Evolutionary conservation across 331 rosid species (phyloP).

Genomic region (Cydonia oblonga): DNA sequence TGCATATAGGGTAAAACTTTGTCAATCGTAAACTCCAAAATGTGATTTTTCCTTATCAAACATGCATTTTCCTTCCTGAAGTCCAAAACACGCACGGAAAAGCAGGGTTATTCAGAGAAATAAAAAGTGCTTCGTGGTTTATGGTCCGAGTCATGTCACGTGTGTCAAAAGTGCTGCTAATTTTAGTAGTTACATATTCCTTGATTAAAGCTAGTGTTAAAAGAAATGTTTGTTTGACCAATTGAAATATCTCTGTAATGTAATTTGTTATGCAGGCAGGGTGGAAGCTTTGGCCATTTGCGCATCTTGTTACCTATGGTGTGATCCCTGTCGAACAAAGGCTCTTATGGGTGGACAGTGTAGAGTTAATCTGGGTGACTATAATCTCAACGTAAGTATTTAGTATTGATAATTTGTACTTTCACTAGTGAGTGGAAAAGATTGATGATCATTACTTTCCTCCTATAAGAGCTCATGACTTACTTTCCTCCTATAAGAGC

Average conservation of each 20-base stretch:
- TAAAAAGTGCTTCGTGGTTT: not conserved
- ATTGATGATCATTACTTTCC: not conserved
- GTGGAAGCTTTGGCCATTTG: conserved; percentile 99
- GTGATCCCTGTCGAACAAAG: conserved; percentile 89
- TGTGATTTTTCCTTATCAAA: not conserved
- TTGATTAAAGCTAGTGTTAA: not conserved
- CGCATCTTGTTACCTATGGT: conserved; percentile 90
- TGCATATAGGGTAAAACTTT: not conserved
- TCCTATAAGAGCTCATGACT: not conserved
- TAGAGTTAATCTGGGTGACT: conserved; percentile 94
- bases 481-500: not conserved
- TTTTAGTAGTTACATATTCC: not conserved
- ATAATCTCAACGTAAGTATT: conserved; percentile 82
- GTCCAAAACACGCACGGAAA: not conserved
- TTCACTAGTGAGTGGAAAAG: not conserved
- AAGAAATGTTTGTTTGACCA: not conserved
- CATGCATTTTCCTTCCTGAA: not conserved
- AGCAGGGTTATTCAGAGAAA: not conserved
- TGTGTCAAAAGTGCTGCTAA: not conserved
- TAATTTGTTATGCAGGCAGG: conserved; percentile 65
- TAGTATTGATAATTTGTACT: conserved; percentile 5
- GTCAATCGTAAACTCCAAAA: not conserved
- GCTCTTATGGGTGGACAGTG: conserved; percentile 91
- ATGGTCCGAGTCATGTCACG: not conserved
- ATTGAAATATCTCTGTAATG: conserved; percentile 4